Evolutionary conservation across 1,284 basidiomycete genomes (phyloP).

Genomic region (Puccinia novopanici): DNA sequence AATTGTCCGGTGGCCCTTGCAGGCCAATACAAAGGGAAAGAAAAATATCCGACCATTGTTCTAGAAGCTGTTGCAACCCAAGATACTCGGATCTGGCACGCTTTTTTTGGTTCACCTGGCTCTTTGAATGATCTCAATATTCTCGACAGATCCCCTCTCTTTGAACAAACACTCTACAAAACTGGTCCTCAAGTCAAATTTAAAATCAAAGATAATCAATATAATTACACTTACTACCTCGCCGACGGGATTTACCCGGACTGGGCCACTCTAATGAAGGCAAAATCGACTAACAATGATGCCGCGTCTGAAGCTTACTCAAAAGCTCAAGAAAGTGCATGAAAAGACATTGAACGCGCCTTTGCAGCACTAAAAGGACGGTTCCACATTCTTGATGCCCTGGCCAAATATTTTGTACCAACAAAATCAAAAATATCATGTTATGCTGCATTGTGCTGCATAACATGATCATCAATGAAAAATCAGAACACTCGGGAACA

Average conservation of each 20-base stretch:
- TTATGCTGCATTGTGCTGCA: conserved; percentile 18
- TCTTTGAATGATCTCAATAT: conserved; percentile 37
- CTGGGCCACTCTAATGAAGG: conserved; percentile 7
- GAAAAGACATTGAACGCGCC: neutral
- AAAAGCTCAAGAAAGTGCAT: conserved; percentile 8
- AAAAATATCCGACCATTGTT: no score
- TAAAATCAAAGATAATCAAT: conserved; percentile 12
- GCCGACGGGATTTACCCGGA: conserved; percentile 9
- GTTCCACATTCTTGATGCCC: conserved; percentile 9
- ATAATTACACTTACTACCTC: conserved; percentile 34
- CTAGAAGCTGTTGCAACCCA: conserved; percentile 24
- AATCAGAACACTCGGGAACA: neutral
- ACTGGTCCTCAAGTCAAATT: neutral
- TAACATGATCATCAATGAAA: conserved; percentile 7
- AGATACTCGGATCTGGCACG: conserved; percentile 18
- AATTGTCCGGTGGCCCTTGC: conserved; percentile 19
- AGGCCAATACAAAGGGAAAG: no score
- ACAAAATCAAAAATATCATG: neutral
- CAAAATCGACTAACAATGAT: neutral
- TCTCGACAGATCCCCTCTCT: neutral
- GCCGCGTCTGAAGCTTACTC: neutral
- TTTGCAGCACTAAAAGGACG: conserved; percentile 9
- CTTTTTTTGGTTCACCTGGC: conserved; percentile 36
- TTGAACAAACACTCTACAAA: conserved; percentile 15
- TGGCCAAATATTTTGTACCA: neutral